phyloP scores from a whole-genome alignment of 2,329 filamentous ascomycete species.

The Fusarium succisae region DNA sequence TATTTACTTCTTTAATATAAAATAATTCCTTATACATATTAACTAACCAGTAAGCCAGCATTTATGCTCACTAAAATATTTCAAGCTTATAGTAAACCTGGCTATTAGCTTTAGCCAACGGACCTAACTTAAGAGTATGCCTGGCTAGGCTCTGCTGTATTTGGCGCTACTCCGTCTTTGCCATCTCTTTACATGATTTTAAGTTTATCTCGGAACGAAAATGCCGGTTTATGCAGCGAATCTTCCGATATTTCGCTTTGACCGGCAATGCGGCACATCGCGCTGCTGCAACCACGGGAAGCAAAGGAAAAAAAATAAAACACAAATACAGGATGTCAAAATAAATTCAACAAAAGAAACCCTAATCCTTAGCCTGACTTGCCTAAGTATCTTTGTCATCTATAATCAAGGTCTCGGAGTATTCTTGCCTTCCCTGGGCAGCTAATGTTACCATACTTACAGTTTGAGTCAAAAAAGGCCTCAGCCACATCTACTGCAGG shows the following conservation, averaged over 20 bases:
- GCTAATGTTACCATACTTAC: rapidly evolving
- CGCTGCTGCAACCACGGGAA: no score
- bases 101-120: neutral
- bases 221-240: neutral
- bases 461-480: neutral
- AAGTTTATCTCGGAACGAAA: neutral
- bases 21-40: rapidly evolving
- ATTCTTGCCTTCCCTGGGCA: rapidly evolving
- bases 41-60: rapidly evolving
- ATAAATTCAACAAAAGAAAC: no score
- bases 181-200: neutral
- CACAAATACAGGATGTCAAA: no score
- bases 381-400: no score
- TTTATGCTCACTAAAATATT: neutral
- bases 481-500: neutral
- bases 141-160: neutral
- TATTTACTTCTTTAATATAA: no score
- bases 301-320: no score
- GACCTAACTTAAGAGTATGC: neutral
- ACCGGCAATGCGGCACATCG: neutral
- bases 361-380: no score
- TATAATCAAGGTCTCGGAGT: no score
- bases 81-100: neutral
- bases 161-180: neutral
- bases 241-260: neutral